Evolutionary conservation across 495 filamentous ascomycete genomes (phyloP), one percentile per base, ranked within the genome.

Genomic region (Corynascus novoguineensis): DNA sequence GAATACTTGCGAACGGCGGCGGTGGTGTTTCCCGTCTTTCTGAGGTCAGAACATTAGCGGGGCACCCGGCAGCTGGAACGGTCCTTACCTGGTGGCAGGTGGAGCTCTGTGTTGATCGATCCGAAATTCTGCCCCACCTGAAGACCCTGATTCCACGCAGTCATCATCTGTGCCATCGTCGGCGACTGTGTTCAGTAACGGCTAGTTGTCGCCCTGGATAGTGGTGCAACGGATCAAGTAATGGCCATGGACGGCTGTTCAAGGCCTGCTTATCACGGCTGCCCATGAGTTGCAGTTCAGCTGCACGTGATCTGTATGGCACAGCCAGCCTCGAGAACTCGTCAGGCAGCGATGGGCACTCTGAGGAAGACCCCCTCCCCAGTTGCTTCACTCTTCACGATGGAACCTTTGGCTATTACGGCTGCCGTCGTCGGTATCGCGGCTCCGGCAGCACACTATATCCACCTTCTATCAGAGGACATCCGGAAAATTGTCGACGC

Each of bases 401-500:
- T 61, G 25, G 71, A 77, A 50, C 69, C 70, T 47, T 58, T 77
- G 17, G 72, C 72, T 42, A 52, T 72, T 56, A 56, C 68, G 41
- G 70, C 72, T 10, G 62, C 67, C 53, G 50, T 71, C 35, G 64
- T 72, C 2, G 67, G 74, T 35, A 63, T 75, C 50, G 60, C 73
- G 3, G 47, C 47, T 50, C 47, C 47, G 47, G n/a, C 7, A 7
- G 31, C 24, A 38, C 71, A 76, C 37, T 62, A 61, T 45, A 67
- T 67, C 50, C 64, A 64, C 34, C 60, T 74, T 25, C 67, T 75
- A 31, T 54, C 68, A 44, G 60, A 61, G 22, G 75, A 75, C 60
- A 54, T 77, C 31, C 55, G 69, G 55, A 56, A 74, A 35, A 62
- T 78, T 35, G 71, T 62, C 50, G 69, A 76, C 62, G 71, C 72